phyloP scores from a whole-genome alignment of 2,329 filamentous ascomycete species.

The Sclerotinia nivalis region DNA sequence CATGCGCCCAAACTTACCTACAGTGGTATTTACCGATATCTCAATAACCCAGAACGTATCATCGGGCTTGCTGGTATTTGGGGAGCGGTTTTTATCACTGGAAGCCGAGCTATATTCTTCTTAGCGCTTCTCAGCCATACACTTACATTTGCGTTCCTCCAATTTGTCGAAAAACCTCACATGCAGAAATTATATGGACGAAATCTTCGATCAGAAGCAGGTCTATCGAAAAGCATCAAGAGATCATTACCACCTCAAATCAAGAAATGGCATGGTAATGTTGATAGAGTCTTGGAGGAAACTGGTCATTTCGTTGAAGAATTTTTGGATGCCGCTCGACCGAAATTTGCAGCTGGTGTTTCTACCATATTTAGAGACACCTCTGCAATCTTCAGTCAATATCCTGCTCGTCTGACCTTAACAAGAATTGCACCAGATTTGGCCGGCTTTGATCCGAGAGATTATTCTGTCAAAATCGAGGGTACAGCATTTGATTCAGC shows the following conservation, averaged over 20 bases:
- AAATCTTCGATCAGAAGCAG: conserved; percentile 80
- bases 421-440: conserved; percentile 77
- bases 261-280: conserved; percentile 78
- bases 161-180: conserved; percentile 91
- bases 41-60: conserved; percentile 96
- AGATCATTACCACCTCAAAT: conserved; percentile 82
- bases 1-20: conserved; percentile 87
- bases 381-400: conserved; percentile 82
- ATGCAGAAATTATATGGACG: conserved; percentile 97
- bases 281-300: conserved; percentile 84
- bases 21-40: conserved; percentile 93
- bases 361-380: conserved; percentile 87
- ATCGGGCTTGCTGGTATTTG: conserved; percentile 93
- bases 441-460: conserved; percentile 73
- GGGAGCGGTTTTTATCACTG: conserved; percentile 91
- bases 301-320: conserved; percentile 89
- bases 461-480: conserved; percentile 76
- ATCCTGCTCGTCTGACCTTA: conserved; percentile 82
- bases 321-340: conserved; percentile 79
- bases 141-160: conserved; percentile 82
- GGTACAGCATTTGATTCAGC: conserved; percentile 58
- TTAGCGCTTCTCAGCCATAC: conserved; percentile 84
- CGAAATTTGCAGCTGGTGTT: conserved; percentile 83
- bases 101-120: conserved; percentile 82
- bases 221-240: conserved; percentile 87